Percentiles rank a stretch among this genome's conserved stretches.
phyloP scores from a whole-genome alignment of 2,329 filamentous ascomycete genomes.

The Fusarium sp. region DNA sequence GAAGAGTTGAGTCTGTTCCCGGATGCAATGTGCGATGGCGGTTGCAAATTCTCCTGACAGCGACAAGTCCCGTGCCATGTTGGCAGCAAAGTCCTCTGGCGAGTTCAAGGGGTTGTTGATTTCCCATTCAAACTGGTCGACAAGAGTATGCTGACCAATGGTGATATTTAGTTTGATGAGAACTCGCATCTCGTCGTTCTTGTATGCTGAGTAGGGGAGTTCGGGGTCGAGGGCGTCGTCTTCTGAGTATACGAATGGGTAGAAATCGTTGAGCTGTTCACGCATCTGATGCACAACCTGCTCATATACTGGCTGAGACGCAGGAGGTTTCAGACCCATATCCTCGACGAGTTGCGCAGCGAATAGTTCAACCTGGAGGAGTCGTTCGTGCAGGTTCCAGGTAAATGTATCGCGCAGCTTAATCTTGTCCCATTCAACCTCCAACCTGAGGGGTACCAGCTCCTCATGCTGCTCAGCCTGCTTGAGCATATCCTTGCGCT shows the following conservation, averaged over 20 bases:
- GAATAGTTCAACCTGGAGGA: slow-evolving; percentile 83
- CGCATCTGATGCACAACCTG: slow-evolving; percentile 76
- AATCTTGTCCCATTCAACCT: slow-evolving; percentile 95
- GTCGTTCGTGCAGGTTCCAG: slow-evolving; percentile 95
- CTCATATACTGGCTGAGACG: slow-evolving; percentile 70
- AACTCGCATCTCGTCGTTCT: slow-evolving; percentile 99
- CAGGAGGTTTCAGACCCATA: slow-evolving; percentile 80
- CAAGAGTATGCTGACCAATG: slow-evolving; percentile 90
- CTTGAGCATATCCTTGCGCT: slow-evolving; percentile 80
- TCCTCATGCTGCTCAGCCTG: slow-evolving; percentile 94
- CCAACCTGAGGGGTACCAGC: slow-evolving; percentile 87
- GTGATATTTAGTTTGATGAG: slow-evolving; percentile 97
- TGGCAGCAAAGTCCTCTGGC: slow-evolving; percentile 90
- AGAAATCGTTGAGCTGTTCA: slow-evolving; percentile 93
- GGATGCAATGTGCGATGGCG: slow-evolving; percentile 96
- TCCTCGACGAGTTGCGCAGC: slow-evolving; percentile 92
- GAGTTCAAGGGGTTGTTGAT: slow-evolving; percentile 95
- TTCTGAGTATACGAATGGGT: slow-evolving; percentile 88
- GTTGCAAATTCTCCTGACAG: slow-evolving; percentile 96
- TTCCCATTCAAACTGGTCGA: slow-evolving; percentile 99
- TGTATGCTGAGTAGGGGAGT: slow-evolving; percentile 91
- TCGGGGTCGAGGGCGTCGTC: slow-evolving; percentile 92
- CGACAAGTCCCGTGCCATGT: slow-evolving; percentile 90
- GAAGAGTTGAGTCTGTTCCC: slow-evolving; percentile 94
- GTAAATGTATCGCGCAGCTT: slow-evolving; percentile 97